Percentiles rank a stretch among this genome's conserved stretches.
Conservation (phyloP, 352 stramenopile genomes). For the Pythium rhizo-oryzae region DNA sequence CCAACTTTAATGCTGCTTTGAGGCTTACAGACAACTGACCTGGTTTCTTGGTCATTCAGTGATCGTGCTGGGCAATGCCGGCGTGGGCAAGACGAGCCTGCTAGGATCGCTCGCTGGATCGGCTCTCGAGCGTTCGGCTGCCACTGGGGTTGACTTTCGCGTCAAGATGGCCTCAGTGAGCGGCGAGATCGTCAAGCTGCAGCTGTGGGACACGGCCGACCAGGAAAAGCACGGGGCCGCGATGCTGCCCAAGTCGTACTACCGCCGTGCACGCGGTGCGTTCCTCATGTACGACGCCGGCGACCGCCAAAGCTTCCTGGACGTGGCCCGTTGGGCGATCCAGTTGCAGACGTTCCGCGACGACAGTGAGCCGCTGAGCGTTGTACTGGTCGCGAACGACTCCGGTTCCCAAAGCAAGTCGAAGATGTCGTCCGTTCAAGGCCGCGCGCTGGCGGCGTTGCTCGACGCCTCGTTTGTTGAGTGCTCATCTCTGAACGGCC, state of each 20-base stretch:
- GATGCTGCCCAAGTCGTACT: constrained; percentile 44
- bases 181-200: constrained; percentile 45
- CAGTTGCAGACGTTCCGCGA: constrained; percentile 30
- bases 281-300: constrained; percentile 52
- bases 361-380: constrained; percentile 26
- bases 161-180: constrained; percentile 37
- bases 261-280: constrained; percentile 41
- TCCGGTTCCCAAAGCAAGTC: neutral
- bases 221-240: constrained; percentile 47
- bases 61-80: constrained; percentile 42
- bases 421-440: constrained; percentile 1
- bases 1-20: too few species aligned
- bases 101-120: constrained; percentile 33
- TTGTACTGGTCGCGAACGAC: constrained; percentile 41
- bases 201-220: constrained; percentile 56
- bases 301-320: constrained; percentile 38
- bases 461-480: constrained; percentile 5
- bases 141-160: constrained; percentile 34
- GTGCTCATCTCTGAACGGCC: neutral
- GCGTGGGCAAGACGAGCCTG: constrained; percentile 51
- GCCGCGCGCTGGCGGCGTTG: constrained; percentile 8
- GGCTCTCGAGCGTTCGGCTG: neutral
- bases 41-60: constrained; percentile 28
- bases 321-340: constrained; percentile 36
- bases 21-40: too few species aligned